phyloP scores from a whole-genome alignment of 805 yeast genomes.

The Pichia eremophila region DNA sequence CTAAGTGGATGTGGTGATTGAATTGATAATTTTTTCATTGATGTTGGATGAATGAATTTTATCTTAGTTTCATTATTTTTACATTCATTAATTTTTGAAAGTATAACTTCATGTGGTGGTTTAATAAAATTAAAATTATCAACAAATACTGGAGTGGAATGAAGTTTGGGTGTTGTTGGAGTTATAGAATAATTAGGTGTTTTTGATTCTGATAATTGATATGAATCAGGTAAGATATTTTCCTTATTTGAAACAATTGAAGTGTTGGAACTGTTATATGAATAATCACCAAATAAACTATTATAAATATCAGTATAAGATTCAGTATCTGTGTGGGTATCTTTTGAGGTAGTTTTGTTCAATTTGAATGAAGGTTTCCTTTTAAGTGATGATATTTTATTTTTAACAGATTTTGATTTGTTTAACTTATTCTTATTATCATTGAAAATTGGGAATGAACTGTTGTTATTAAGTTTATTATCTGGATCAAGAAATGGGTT shows the following conservation, averaged over 20 bases:
- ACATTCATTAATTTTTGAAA: too few species aligned
- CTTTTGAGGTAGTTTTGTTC: background rate
- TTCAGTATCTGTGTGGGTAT: background rate
- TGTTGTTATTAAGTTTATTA: background rate
- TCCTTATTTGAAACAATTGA: slow-evolving; percentile 3
- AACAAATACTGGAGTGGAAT: background rate
- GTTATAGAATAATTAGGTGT: slow-evolving; percentile 2
- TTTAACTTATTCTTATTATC: background rate
- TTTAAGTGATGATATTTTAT: background rate
- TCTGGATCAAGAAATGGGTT: background rate
- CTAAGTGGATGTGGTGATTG: too few species aligned
- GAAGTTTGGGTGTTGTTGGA: background rate
- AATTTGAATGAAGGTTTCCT: background rate
- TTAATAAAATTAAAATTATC: background rate
- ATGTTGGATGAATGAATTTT: too few species aligned
- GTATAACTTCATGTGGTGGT: background rate
- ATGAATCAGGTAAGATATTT: background rate
- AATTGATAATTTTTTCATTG: too few species aligned
- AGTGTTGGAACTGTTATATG: background rate
- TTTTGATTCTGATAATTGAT: background rate
- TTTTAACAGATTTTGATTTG: background rate
- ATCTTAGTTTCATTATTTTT: too few species aligned
- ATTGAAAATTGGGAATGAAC: background rate
- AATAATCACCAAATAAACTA: background rate
- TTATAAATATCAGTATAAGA: slow-evolving; percentile 1